Conservation (phyloP, 345 rosid genomes). For the Citrus glauca region DNA sequence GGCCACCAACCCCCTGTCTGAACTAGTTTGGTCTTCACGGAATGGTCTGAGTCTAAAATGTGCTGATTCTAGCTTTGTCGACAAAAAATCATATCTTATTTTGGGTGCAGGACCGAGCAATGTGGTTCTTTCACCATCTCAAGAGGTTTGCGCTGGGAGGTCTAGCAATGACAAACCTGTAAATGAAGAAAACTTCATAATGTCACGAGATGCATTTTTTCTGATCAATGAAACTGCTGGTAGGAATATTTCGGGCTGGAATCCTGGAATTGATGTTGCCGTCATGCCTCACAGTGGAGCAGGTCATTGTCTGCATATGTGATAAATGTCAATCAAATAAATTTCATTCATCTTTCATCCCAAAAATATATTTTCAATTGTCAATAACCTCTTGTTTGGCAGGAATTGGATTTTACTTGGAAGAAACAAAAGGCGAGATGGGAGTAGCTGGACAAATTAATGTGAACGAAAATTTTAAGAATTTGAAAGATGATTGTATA, state of each 20-base stretch:
- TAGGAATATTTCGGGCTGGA: slow-evolving; percentile 16
- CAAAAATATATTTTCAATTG: not conserved
- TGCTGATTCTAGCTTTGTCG: slow-evolving; percentile 58
- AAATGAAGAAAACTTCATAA: slow-evolving; percentile 8
- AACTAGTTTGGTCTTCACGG: slow-evolving; percentile 91
- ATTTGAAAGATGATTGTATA: slow-evolving; percentile 5
- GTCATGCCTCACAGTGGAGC: slow-evolving; percentile 18
- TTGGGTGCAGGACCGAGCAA: slow-evolving; percentile 40
- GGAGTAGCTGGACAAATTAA: slow-evolving; percentile 10
- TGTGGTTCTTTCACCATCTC: slow-evolving; percentile 18
- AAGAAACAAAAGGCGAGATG: slow-evolving; percentile 13
- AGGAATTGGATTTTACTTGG: slow-evolving; percentile 27
- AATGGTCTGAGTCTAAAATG: slow-evolving; percentile 71
- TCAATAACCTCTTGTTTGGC: slow-evolving; percentile 20
- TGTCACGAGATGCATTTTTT: slow-evolving; percentile 8
- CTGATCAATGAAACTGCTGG: slow-evolving; percentile 18
- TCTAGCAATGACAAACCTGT: slow-evolving; percentile 24
- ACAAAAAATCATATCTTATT: slow-evolving; percentile 35
- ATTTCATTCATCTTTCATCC: not conserved
- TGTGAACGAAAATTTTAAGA: slow-evolving; percentile 16
- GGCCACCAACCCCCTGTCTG: slow-evolving; percentile 58
- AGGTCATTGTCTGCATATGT: not conserved
- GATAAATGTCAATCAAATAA: not conserved
- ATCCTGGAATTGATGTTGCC: slow-evolving; percentile 20
- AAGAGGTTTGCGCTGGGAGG: slow-evolving; percentile 2